A percentile compares a stretch with the other conserved stretches of the same genome.
Conservation (phyloP, 2,329 filamentous ascomycete genomes). For the Beauveria varroae region DNA sequence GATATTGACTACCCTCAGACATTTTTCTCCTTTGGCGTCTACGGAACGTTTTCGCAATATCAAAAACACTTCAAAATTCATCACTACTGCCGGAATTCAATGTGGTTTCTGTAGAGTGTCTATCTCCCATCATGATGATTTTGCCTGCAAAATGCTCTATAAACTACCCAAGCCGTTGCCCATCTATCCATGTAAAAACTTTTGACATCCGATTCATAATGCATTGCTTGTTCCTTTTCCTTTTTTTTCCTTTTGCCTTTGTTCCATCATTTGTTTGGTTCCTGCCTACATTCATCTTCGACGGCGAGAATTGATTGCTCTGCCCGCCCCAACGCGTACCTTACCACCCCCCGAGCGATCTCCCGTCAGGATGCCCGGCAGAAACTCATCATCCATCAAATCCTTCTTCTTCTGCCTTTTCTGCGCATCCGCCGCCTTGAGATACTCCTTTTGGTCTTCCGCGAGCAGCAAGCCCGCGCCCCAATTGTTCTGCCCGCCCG, state of each 20-base stretch:
- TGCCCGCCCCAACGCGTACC: conserved; percentile 76
- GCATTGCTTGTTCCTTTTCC: not conserved
- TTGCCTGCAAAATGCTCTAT: conserved; percentile 3
- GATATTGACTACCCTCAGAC: not conserved
- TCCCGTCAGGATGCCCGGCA: conserved; percentile 78
- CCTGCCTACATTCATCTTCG: not conserved
- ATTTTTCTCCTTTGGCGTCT: not conserved
- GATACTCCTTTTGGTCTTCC: conserved; percentile 94
- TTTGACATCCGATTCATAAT: not conserved
- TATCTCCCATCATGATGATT: not conserved
- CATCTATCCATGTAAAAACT: not conserved
- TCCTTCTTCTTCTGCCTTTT: conserved; percentile 65
- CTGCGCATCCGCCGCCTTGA: conserved; percentile 54
- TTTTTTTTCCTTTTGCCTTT: not conserved
- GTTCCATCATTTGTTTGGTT: not conserved
- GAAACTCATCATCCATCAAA: conserved; percentile 90
- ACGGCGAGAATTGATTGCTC: conserved; percentile 75
- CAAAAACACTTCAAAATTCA: not conserved
- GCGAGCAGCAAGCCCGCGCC: conserved; percentile 75
- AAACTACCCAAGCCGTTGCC: not conserved
- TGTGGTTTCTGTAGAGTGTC: not conserved
- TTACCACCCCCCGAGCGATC: conserved; percentile 59
- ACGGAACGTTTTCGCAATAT: not conserved
- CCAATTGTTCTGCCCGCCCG: conserved; percentile 82
- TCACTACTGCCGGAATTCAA: too few relatives aligned